Base-by-base conservation (phyloP, 2,329 filamentous ascomycete species). In the Calonectria honghensis region DNA sequence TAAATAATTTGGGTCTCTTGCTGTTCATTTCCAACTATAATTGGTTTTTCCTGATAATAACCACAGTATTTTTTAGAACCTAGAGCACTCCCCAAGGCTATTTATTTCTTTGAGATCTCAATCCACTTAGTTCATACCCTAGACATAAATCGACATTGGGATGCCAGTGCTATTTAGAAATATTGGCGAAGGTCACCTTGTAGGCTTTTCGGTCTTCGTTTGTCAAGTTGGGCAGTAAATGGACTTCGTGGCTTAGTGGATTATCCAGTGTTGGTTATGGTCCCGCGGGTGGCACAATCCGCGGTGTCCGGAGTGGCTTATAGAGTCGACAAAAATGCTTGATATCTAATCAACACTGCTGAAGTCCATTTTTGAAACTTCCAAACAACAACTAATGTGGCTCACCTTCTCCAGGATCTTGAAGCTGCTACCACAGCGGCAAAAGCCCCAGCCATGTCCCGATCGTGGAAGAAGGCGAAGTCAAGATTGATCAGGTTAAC, bases 401-500 rank as follows among this genome's bases (percentile, higher is more conserved):
- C 24, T 24, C 24, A 24, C 24, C 24, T 24, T 24, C 24, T 24
- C 24, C 24, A 24, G 24, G 24, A 24, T 24, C 24, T 2, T 24
- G 1, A 24, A 24, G 24, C 24, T 24, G 2, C 24, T 2, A 24
- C 24, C 1, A 24, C 24, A 24, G 24, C 24, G 24, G 24, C 24
- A 24, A 24, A 24, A 24, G 24, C 24, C 24, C 1, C 24, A 24
- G 24, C 14, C 1, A 73, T 59, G 4, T 81, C 78, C 1, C 20
- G 39, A 7, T 80, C 65, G 0, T 78, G 75, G 24, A 73, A 29
- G 73, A 80, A 79, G 2, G 66, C 65, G 1, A 27, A 61, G n/a
- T 80, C 70, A 0, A 80, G 70, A 0, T 78, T 80, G 10, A 80
- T 79, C 0, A 78, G 75, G 14, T 70, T 20, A 7, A 79, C 73